These are phyloP conservation scores for Exutisphaerella laricina DNA, from an alignment of 2,329 filamentous ascomycete species.

Conservation along the genomic window DNA sequence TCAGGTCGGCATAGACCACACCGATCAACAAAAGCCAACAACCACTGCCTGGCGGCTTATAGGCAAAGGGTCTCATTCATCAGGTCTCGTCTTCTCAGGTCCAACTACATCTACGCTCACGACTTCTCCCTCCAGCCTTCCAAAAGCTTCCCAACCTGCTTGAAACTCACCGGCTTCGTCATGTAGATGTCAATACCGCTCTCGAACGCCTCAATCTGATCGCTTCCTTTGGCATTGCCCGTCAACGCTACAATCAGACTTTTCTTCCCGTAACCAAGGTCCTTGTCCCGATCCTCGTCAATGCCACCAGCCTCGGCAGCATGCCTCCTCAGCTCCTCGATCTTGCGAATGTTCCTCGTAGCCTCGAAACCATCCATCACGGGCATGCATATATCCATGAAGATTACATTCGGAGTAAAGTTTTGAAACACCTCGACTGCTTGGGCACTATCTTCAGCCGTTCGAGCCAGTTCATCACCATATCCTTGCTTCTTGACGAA, in stretches of 20 bases:
- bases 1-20: too few relatives aligned
- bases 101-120: too few relatives aligned
- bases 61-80: too few relatives aligned
- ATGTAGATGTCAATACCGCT: constrained; percentile 30
- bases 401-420: constrained; percentile 41
- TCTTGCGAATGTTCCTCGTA: constrained; percentile 26
- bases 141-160: constrained; percentile 20
- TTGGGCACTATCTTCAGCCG: constrained; percentile 43
- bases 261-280: too few relatives aligned
- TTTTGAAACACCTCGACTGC: constrained; percentile 41
- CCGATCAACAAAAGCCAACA: too few relatives aligned
- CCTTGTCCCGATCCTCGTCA: neutral
- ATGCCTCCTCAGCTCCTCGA: constrained; percentile 21
- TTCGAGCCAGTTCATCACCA: constrained; percentile 30
- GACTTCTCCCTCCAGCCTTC: constrained; percentile 14
- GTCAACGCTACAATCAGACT: constrained; percentile 30
- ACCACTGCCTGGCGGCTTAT: too few relatives aligned
- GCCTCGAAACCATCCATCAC: constrained; percentile 33
- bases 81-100: too few relatives aligned
- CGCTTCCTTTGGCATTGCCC: constrained; percentile 27
- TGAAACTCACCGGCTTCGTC: constrained; percentile 32
- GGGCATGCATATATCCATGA: constrained; percentile 43
- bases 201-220: constrained; percentile 26
- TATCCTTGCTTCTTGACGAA: constrained; percentile 28
- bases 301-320: neutral